Evolutionary conservation across 805 yeast genomes (phyloP), one percentile per base, ranked within the genome.

Genomic region (Cyberlindnera japonica): DNA sequence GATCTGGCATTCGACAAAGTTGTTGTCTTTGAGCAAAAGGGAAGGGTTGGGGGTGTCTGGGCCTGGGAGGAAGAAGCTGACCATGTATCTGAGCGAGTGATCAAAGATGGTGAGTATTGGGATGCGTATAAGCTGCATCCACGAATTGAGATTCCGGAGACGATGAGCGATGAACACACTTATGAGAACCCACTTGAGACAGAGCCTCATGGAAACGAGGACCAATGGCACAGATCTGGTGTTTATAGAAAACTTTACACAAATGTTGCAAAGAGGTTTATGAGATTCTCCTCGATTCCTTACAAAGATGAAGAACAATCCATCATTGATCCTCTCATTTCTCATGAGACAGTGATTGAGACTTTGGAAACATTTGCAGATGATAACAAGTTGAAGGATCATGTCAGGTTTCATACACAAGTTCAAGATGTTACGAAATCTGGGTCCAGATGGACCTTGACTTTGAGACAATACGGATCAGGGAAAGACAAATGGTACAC

Each of bases 11-110:
- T 67, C 38, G 55, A 48, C 3, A 50, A 50, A 8, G 60, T 71
- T 27, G 58, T 57, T 3, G 47, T 70, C 2, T 69, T 64, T 45
- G 76, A 71, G 47, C 51, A 72, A 34, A 54, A 71, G 41, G 45
- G 47, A 17, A 44, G 51, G 4, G 55, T 61, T 14, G 76, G 75
- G 5, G 76, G 76, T 2, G 52, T 65, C 5, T 71, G 75, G 75
- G 54, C 53, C 4, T 49, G 51, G 14, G 67, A 64, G 43, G 53
- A 54, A 20, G 34, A 24, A 13, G 31, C 45, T 15, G 42, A 38
- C 22, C n/a, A n/a, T 6, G 35, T 40, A 5, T 13, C 32, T 4
- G 31, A 30, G 5, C n/a, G n/a, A n/a, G 38, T 24, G 2, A 27
- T 38, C 6, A 3, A 36, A 1, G 16, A 17, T 5, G 14, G 30